phyloP scores from a whole-genome alignment of 2,329 filamentous ascomycete genomes.

The Hymenoscyphus salicellus region DNA sequence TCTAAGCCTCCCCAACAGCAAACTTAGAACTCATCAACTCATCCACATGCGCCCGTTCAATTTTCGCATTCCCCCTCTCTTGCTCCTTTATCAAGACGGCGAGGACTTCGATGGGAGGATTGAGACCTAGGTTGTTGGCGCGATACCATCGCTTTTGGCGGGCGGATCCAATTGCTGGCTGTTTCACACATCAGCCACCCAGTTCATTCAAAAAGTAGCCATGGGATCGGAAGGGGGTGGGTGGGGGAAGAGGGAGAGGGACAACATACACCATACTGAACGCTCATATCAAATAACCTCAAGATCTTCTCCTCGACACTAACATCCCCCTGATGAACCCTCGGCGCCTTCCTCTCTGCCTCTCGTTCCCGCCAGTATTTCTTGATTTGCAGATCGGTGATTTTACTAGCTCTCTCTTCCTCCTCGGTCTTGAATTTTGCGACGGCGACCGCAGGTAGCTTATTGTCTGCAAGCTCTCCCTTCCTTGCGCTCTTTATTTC shows the following conservation, averaged over 20 bases:
- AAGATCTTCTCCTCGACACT: conserved; percentile 78
- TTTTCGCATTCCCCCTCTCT: conserved; percentile 49
- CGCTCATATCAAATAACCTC: conserved; percentile 87
- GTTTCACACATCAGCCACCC: conserved; percentile 14
- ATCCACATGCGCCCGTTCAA: conserved; percentile 73
- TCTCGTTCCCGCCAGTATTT: conserved; percentile 77
- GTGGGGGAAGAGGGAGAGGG: background rate
- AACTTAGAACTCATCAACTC: conserved; percentile 53
- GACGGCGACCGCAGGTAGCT: conserved; percentile 27
- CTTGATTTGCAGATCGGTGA: conserved; percentile 67
- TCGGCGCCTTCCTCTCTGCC: conserved; percentile 60
- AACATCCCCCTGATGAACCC: conserved; percentile 76
- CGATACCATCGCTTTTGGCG: conserved; percentile 84
- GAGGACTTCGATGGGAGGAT: conserved; percentile 85
- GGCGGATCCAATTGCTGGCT: conserved; percentile 86
- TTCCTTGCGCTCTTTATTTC: conserved; percentile 4
- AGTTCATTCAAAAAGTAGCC: too few species aligned
- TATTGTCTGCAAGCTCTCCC: too few species aligned
- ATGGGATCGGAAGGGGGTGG: too few species aligned
- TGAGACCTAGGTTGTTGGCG: conserved; percentile 76
- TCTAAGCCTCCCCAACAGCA: conserved; percentile 27
- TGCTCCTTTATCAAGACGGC: conserved; percentile 77
- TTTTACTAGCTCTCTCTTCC: conserved; percentile 58
- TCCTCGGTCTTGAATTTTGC: conserved; percentile 39
- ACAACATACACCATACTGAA: conserved; percentile 79